These are phyloP conservation scores for Gremmenia infestans DNA, from an alignment of 2,329 filamentous ascomycete genomes.

Conservation along the genomic window DNA sequence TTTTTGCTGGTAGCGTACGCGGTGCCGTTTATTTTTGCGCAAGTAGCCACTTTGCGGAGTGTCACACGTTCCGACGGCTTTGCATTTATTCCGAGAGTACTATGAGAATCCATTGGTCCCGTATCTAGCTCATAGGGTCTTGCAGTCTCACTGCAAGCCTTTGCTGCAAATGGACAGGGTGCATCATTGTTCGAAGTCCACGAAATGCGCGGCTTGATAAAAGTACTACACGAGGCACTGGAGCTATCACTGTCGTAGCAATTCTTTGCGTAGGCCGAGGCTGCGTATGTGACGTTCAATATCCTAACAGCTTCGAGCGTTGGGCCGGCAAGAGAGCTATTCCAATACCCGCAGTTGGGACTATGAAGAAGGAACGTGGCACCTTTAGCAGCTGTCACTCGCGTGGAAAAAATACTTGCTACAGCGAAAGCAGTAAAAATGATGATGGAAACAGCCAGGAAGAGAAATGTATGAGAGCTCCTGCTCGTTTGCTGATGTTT, in stretches of 20 bases:
- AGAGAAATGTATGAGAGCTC: not conserved
- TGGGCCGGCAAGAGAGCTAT: not conserved
- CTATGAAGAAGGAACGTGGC: slow-evolving; percentile 1
- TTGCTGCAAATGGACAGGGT: slow-evolving; percentile 8
- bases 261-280: slow-evolving; percentile 4
- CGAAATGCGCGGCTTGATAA: not conserved
- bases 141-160: slow-evolving; percentile 2
- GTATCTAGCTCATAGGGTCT: slow-evolving; percentile 12
- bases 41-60: slow-evolving; percentile 6
- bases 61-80: slow-evolving; percentile 1
- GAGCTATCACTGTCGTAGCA: slow-evolving; percentile 5
- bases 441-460: not conserved
- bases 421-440: slow-evolving; percentile 1
- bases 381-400: slow-evolving; percentile 7
- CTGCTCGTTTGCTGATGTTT: not conserved
- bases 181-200: slow-evolving; percentile 9
- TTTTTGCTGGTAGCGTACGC: not conserved
- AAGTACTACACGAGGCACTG: slow-evolving; percentile 4
- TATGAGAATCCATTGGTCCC: slow-evolving; percentile 10
- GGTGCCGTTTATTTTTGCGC: not conserved
- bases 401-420: slow-evolving; percentile 12
- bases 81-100: slow-evolving; percentile 9
- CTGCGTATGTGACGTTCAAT: slow-evolving; percentile 3
- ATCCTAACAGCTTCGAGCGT: not conserved
- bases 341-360: slow-evolving; percentile 10